Evolutionary conservation across 768 basidiomycete species (phyloP).

Genomic region (Mycena indigotica): DNA sequence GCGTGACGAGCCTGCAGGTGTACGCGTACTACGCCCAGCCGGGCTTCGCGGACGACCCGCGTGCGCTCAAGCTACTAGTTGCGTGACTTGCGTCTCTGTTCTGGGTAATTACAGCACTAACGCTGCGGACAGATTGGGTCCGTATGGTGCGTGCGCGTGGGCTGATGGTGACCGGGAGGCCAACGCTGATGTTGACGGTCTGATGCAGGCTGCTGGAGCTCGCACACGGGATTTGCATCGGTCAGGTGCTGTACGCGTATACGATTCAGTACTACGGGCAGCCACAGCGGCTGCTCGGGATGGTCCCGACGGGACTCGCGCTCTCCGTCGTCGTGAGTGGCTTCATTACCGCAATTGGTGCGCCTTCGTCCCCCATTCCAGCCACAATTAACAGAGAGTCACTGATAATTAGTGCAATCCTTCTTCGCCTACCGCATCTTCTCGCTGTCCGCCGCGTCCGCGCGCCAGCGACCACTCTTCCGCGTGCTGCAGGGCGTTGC

Average conservation of each 20-base stretch:
- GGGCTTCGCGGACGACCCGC: not conserved
- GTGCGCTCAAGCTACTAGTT: not conserved
- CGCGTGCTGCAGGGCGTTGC: not conserved
- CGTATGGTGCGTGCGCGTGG: no score
- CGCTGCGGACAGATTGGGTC: not conserved
- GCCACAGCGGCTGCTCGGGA: not conserved
- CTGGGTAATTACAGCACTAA: not conserved
- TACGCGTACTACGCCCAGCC: not conserved
- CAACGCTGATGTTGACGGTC: no score
- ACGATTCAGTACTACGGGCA: slow-evolving; percentile 1
- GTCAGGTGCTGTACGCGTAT: not conserved
- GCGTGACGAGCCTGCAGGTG: not conserved
- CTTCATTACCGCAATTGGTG: slow-evolving; percentile 1
- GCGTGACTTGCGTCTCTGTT: not conserved
- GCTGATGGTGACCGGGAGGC: no score
- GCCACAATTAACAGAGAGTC: not conserved
- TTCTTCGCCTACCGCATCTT: slow-evolving; percentile 14
- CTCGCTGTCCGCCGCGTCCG: not conserved
- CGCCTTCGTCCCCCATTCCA: not conserved
- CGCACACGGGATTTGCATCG: slow-evolving; percentile 5
- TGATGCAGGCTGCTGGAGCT: slow-evolving; percentile 5
- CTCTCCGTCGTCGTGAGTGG: not conserved
- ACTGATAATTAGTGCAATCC: slow-evolving; percentile 5
- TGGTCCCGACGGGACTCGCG: not conserved
- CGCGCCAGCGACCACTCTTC: not conserved